These are phyloP conservation scores for Pichia norvegensis DNA, from an alignment of 1,139 yeast species.

Conservation along the genomic window DNA sequence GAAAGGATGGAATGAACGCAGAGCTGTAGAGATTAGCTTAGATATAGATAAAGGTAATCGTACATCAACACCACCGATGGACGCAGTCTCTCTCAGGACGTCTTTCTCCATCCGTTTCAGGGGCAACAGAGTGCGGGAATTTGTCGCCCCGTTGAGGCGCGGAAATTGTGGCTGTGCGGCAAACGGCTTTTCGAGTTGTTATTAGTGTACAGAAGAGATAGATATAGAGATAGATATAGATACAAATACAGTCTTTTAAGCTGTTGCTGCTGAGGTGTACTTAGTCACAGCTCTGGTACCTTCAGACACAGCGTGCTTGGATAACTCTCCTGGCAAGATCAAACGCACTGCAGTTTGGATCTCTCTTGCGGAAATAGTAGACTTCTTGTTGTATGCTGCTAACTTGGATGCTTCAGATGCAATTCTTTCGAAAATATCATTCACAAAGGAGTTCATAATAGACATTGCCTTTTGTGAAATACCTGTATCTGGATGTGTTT, in stretches of 20 bases:
- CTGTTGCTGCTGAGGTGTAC: constrained; percentile 79
- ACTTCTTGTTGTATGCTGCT: constrained; percentile 99
- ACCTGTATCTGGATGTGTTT: constrained; percentile 99
- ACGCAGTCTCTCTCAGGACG: too few species aligned
- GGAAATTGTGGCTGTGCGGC: too few species aligned
- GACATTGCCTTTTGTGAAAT: constrained; percentile 99
- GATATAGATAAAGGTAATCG: too few species aligned
- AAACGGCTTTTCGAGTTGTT: too few species aligned
- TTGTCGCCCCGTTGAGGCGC: too few species aligned
- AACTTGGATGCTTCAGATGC: constrained; percentile 98
- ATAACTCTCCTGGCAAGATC: constrained; percentile 98
- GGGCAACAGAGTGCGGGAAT: too few species aligned
- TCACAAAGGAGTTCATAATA: constrained; percentile 96
- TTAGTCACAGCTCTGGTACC: constrained; percentile 99
- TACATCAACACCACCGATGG: too few species aligned
- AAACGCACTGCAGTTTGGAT: constrained; percentile 99
- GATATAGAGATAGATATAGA: background rate
- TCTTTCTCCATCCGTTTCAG: too few species aligned
- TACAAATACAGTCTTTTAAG: constrained; percentile 23
- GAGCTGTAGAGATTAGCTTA: too few species aligned
- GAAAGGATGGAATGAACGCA: too few species aligned
- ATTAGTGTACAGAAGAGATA: background rate
- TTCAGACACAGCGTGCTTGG: constrained; percentile 98
- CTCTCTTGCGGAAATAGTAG: constrained; percentile 98
- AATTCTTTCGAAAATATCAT: constrained; percentile 90